phyloP scores from a whole-genome alignment of 768 basidiomycete species.

The Suillus cothurnatus region DNA sequence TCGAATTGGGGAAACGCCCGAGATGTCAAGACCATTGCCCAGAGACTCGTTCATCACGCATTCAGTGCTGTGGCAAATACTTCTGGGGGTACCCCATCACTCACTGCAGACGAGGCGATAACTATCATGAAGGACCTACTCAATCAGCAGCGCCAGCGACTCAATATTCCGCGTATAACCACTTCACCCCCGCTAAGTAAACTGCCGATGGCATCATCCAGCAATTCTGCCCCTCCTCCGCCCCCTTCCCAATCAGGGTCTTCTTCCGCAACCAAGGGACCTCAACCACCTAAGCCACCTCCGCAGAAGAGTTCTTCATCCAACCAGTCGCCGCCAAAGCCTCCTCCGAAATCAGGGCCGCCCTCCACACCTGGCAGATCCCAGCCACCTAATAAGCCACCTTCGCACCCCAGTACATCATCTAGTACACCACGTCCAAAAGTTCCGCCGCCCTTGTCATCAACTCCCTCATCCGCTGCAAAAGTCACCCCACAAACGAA shows the following conservation, averaged over 20 bases:
- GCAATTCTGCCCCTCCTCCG: conserved; percentile 21
- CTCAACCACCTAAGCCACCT: conserved; percentile 22
- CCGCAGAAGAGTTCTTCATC: conserved; percentile 1
- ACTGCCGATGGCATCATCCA: conserved; percentile 20
- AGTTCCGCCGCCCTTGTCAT: conserved; percentile 7
- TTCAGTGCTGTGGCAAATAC: conserved; percentile 29
- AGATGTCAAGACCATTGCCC: conserved; percentile 57
- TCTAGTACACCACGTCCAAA: not conserved
- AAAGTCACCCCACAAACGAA: not conserved
- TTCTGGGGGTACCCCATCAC: conserved; percentile 19
- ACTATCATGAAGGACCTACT: conserved; percentile 26
- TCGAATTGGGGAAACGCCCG: conserved; percentile 72
- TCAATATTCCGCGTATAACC: conserved; percentile 23
- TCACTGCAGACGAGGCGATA: conserved; percentile 34
- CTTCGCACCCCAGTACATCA: not conserved
- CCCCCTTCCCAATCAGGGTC: conserved; percentile 25
- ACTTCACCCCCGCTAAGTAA: conserved; percentile 1
- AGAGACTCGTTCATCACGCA: conserved; percentile 46
- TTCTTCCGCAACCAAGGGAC: conserved; percentile 17
- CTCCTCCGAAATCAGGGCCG: conserved; percentile 11
- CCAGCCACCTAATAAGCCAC: not conserved
- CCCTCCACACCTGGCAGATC: conserved; percentile 8
- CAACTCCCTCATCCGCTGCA: conserved; percentile 5
- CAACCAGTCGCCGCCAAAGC: conserved; percentile 18
- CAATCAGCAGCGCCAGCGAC: conserved; percentile 26